Base-by-base conservation (phyloP, 73 alveolate genomes). In the Uronychia setigera region DNA sequence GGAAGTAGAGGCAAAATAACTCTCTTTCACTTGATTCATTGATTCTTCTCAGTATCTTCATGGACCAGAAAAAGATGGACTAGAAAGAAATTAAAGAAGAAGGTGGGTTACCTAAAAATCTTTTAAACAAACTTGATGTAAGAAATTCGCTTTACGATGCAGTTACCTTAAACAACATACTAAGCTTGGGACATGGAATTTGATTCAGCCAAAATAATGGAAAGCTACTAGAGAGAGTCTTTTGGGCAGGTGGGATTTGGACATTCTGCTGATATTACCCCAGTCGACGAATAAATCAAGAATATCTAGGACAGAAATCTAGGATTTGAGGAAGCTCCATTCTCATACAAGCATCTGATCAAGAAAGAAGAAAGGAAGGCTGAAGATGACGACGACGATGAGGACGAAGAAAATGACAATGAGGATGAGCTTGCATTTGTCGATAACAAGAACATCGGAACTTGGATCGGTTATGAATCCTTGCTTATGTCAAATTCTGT, bases 121-220 rank as follows among this genome's bases (percentile, higher is more conserved):
- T 11, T 19, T 46, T 46, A 19, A 46, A 46, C 5, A 19, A 46
- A 5, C 19, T 11, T 19, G 19, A 5, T 46, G 67, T 46, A 46
- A 46, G 67, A 19, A 5, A 5, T 46, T 46, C 19, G 19, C 19
- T 46, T 11, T 46, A 11, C 19, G 67, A n/a, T n/a, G n/a, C n/a
- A 46, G 67, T 19, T 46, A 5, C 67, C 67, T 5, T 19, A 46
- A 46, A 5, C 67, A 46, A 46, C 67, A 46, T 46, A 46, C 67
- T 19, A 46, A 46, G 67, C 67, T 46, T 46, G 67, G 67, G 67
- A 46, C 67, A 46, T 46, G 67, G 67, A 46, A 46, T 46, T 46
- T 46, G 67, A 46, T 19, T 46, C 67, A 11, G 67, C 67, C 5
- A 46, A 46, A 19, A 46, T 46, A 5, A 5, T 46, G 5, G 67